Conservation (phyloP, 805 yeast species). For the Tetrapisispora fleetii region DNA sequence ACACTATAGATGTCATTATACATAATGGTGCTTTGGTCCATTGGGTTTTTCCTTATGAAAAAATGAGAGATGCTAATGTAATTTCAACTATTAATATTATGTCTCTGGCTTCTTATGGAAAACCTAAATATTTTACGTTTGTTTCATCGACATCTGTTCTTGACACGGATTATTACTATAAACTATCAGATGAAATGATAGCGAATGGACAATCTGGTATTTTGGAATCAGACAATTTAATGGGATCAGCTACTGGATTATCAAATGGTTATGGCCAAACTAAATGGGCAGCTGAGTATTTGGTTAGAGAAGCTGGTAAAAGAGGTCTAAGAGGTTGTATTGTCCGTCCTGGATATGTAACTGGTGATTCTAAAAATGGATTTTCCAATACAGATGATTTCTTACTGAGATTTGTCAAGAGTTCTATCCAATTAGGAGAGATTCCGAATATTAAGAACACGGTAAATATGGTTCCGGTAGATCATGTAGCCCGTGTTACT, state of each 20-base stretch:
- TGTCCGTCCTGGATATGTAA: slow-evolving; percentile 92
- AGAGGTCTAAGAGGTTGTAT: slow-evolving; percentile 82
- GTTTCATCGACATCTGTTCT: slow-evolving; percentile 93
- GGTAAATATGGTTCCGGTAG: slow-evolving; percentile 96
- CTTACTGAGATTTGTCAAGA: slow-evolving; percentile 87
- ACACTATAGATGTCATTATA: slow-evolving; percentile 66
- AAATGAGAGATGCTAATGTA: slow-evolving; percentile 88
- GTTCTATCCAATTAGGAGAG: slow-evolving; percentile 78
- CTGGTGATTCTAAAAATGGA: slow-evolving; percentile 78
- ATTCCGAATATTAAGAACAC: slow-evolving; percentile 80
- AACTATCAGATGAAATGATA: slow-evolving; percentile 60
- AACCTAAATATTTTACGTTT: slow-evolving; percentile 77
- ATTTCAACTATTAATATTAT: slow-evolving; percentile 76
- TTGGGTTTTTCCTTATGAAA: slow-evolving; percentile 94
- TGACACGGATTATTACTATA: slow-evolving; percentile 73
- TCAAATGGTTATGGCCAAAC: slow-evolving; percentile 95
- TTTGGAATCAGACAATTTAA: slow-evolving; percentile 71
- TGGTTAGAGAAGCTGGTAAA: slow-evolving; percentile 79
- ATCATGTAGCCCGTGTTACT: slow-evolving; percentile 89
- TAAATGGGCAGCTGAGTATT: slow-evolving; percentile 93
- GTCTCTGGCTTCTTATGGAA: slow-evolving; percentile 56
- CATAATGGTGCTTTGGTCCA: slow-evolving; percentile 98
- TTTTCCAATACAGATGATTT: slow-evolving; percentile 95
- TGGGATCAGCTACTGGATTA: slow-evolving; percentile 73
- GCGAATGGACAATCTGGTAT: slow-evolving; percentile 63